These are phyloP conservation scores for Nannochloropsis oceanica DNA, from an alignment of 108 stramenopile species.

Conservation along the genomic window DNA sequence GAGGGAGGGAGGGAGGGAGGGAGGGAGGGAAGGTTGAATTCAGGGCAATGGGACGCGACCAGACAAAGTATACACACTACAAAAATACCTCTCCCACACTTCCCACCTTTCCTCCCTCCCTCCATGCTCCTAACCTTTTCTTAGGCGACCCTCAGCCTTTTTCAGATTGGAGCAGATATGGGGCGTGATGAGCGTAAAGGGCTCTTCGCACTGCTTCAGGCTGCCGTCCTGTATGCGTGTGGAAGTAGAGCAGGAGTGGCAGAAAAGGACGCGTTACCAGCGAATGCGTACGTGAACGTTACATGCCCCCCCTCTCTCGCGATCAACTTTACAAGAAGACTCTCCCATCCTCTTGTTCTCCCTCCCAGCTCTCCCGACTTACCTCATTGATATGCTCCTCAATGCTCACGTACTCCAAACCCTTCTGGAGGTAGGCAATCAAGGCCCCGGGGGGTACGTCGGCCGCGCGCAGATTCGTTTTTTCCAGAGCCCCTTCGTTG, in stretches of 20 bases:
- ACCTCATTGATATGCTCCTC: constrained; percentile 43
- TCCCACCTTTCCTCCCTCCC: not conserved
- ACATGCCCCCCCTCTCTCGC: too few relatives aligned
- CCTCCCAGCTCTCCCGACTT: too few relatives aligned
- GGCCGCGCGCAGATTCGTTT: constrained; percentile 30
- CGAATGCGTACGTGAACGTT: too few relatives aligned
- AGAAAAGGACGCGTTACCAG: not conserved
- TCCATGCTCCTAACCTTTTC: not conserved
- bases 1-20: not conserved
- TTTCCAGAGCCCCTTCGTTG: constrained; percentile 75
- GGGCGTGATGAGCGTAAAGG: constrained; percentile 33
- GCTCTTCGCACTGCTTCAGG: constrained; percentile 31
- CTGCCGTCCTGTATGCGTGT: constrained; percentile 29
- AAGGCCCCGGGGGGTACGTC: constrained; percentile 43
- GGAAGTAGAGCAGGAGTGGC: not conserved
- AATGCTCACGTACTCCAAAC: constrained; percentile 39
- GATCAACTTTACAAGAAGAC: too few relatives aligned
- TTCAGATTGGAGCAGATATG: constrained; percentile 18
- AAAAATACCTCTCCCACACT: not conserved
- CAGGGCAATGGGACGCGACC: not conserved
- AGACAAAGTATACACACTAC: not conserved
- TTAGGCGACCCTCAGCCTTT: not conserved
- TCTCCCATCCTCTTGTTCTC: too few relatives aligned
- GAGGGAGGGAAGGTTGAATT: not conserved
- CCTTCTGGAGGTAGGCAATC: constrained; percentile 41